Evolutionary conservation across 176 grass and related monocot genomes (phyloP).

Genomic region (barley (Hordeum vulgare)): MorexV3_pseudomolecules_assembly NC_058521.1:91738284-91738783

Average conservation of each 20-base stretch:
- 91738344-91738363: slow-evolving; percentile 98
- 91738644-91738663: slow-evolving; percentile 95
- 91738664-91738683: slow-evolving; percentile 88
- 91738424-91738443: neutral
- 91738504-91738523: slow-evolving; percentile 85
- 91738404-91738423: neutral
- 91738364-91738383: slow-evolving; percentile 86
- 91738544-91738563: slow-evolving; percentile 99
- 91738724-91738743: slow-evolving; percentile 99
- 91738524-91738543: slow-evolving; percentile 99
- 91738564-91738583: slow-evolving; percentile 97
- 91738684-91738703: slow-evolving; percentile 85
- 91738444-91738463: neutral
- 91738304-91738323: neutral
- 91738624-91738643: slow-evolving; percentile 91
- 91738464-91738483: slow-evolving; percentile 9
- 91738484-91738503: slow-evolving; percentile 56
- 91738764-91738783: slow-evolving; percentile 91
- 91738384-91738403: slow-evolving; percentile 69
- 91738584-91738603: slow-evolving; percentile 97
- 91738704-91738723: slow-evolving; percentile 86
- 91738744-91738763: slow-evolving; percentile 88
- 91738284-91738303: neutral
- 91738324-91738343: slow-evolving; percentile 26
- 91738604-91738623: slow-evolving; percentile 60